These are phyloP conservation scores for Taiwanofungus camphoratus DNA, from an alignment of 1,284 basidiomycete species.

Conservation along the genomic window DNA sequence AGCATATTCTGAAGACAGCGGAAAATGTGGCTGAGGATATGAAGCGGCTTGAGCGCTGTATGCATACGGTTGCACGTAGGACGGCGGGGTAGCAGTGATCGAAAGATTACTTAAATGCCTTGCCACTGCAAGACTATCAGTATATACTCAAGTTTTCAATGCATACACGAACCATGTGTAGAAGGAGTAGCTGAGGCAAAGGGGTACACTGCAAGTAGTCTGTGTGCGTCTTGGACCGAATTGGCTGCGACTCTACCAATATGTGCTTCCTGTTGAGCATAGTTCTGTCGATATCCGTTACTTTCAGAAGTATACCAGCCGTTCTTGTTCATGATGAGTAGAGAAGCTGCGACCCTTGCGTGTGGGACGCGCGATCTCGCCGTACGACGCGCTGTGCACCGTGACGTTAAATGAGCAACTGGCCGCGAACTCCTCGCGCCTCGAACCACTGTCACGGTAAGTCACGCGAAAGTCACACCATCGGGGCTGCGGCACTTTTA, in stretches of 20 bases:
- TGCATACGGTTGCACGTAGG: slow-evolving; percentile 55
- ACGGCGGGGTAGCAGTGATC: slow-evolving; percentile 48
- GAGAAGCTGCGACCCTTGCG: background rate
- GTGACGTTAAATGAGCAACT: too few relatives aligned
- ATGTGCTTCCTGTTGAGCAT: slow-evolving; percentile 3
- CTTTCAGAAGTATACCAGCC: slow-evolving; percentile 5
- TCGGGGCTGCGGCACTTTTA: too few relatives aligned
- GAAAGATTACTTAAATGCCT: slow-evolving; percentile 58
- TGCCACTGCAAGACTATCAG: slow-evolving; percentile 39
- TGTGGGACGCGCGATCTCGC: background rate
- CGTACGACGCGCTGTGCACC: background rate
- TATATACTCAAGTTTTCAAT: slow-evolving; percentile 9
- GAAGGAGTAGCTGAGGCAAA: slow-evolving; percentile 65
- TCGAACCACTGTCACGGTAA: too few relatives aligned
- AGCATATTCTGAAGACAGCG: slow-evolving; percentile 54
- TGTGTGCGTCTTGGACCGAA: slow-evolving; percentile 56
- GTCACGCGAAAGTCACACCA: too few relatives aligned
- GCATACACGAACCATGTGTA: slow-evolving; percentile 47
- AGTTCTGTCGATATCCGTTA: background rate
- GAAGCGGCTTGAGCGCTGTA: slow-evolving; percentile 34
- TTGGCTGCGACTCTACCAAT: slow-evolving; percentile 20
- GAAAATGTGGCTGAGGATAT: slow-evolving; percentile 42
- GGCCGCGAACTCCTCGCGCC: too few relatives aligned
- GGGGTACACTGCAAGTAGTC: slow-evolving; percentile 58
- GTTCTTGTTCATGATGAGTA: slow-evolving; percentile 7